Base-by-base conservation (phyloP, 352 stramenopile species). In the Globisporangium spinosum region DNA sequence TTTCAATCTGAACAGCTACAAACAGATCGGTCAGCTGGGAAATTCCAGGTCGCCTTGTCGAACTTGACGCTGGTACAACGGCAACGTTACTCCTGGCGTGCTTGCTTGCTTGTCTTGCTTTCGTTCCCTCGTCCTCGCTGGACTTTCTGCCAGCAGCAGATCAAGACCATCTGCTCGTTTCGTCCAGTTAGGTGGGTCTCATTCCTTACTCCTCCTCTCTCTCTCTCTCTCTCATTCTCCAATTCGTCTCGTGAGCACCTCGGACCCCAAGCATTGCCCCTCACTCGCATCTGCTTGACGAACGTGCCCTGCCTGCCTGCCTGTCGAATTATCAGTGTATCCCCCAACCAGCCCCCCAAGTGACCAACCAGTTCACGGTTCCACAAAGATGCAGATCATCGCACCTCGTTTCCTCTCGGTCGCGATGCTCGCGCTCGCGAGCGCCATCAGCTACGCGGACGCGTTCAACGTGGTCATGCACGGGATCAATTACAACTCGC, bases 401-500 rank as follows among this genome's bases (percentile, higher is more conserved):
- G 62, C 35, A 32, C 22, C 47, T 49, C 29, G 56, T 43, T 35
- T 62, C 60, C n/a, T 66, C 53, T 47, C 64, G 57, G 20, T 32
- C 53, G 56, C 43, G 32, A 35, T 63, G 62, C 62, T 76, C 27
- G 17, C 49, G 56, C 63, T 74, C 55, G 66, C 65, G 23, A 53
- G 34, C 38, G 45, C 43, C 2, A 32, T 53, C 34, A 60, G 43
- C 43, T 60, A 25, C 10, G 62, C 35, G 2, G 65, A 84, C 25
- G 76, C 70, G 49, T 70, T 85, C 54, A 83, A 84, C 60, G 79
- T 88, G 55, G 80, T 75, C 38, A 73, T 93, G 62, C 77, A 82
- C 32, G 83, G 85, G n/a, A 70, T 91, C 65, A 91, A 93, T 76
- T 93, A 91, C 75, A 90, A 88, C 74, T 73, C 80, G 20, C 82